phyloP scores from a whole-genome alignment of 768 basidiomycete genomes.

The Cubamyces sp. region DNA sequence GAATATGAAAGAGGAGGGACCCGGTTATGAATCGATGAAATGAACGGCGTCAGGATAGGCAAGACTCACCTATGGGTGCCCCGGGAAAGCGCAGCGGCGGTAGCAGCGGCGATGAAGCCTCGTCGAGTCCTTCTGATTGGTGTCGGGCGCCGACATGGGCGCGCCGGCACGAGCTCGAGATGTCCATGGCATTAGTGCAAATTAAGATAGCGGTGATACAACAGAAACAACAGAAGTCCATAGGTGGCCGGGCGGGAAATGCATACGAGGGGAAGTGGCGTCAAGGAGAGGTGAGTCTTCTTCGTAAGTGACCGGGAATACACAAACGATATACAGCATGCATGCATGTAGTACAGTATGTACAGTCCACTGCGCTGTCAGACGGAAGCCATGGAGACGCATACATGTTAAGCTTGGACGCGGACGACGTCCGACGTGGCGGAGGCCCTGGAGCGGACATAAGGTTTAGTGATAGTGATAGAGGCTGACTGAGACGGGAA shows the following conservation, averaged over 20 bases:
- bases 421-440: background rate
- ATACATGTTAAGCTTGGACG: background rate
- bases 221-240: constrained; percentile 16
- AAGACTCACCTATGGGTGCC: too few species aligned
- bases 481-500: too few species aligned
- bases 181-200: background rate
- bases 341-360: too few species aligned
- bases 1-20: too few species aligned
- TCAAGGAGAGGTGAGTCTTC: background rate
- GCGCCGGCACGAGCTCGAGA: background rate
- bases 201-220: constrained; percentile 7
- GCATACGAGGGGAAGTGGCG: background rate
- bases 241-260: background rate
- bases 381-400: too few species aligned
- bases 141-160: background rate
- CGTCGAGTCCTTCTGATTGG: background rate
- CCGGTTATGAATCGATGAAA: too few species aligned
- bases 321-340: too few species aligned
- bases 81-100: too few species aligned
- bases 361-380: too few species aligned
- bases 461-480: background rate
- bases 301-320: too few species aligned
- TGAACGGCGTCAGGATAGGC: too few species aligned
- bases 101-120: too few species aligned
- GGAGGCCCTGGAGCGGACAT: background rate